A percentile compares a stretch with the other conserved stretches of the same genome.
phyloP scores from a whole-genome alignment of 139 green algal species.

The Picochlorum sp. region DNA sequence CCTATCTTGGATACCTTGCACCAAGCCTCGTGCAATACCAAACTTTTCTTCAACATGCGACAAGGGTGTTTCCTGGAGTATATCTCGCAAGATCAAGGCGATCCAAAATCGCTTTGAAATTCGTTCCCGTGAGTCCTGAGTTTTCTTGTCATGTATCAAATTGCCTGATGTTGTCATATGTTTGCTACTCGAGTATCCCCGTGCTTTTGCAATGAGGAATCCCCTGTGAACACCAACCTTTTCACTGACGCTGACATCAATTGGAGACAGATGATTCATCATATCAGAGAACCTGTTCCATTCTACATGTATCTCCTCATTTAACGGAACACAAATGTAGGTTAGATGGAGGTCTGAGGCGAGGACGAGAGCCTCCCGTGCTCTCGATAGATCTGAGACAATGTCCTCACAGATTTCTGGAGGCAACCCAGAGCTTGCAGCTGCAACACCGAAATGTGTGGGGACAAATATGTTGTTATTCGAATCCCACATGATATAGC shows the following conservation, averaged over 20 bases:
- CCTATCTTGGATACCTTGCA: conserved; percentile 39
- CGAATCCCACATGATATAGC: conserved; percentile 31
- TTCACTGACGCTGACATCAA: conserved; percentile 31
- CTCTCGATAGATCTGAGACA: conserved; percentile 55
- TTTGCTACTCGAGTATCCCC: not conserved
- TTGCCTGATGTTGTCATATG: too few relatives aligned
- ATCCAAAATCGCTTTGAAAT: conserved; percentile 47
- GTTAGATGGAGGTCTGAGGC: conserved; percentile 77
- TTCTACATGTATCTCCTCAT: conserved; percentile 35
- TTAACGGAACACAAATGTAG: conserved; percentile 68
- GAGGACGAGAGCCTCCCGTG: conserved; percentile 51
- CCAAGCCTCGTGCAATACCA: conserved; percentile 15
- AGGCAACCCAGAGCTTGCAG: conserved; percentile 41
- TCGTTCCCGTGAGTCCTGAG: conserved; percentile 27
- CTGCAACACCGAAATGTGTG: conserved; percentile 57
- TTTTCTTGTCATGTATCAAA: not conserved
- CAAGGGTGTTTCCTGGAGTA: conserved; percentile 43
- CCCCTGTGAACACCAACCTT: conserved; percentile 36
- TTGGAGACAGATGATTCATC: conserved; percentile 9
- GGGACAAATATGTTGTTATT: conserved; percentile 22
- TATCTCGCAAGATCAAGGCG: conserved; percentile 66
- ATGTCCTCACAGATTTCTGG: conserved; percentile 49
- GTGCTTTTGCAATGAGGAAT: conserved; percentile 11
- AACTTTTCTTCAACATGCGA: conserved; percentile 46
- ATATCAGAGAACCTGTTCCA: conserved; percentile 18